A percentile compares a stretch with the other conserved stretches of the same genome.
Evolutionary conservation across 2,329 filamentous ascomycete genomes (phyloP).

Genomic region (Talaromyces pinophilus): DNA sequence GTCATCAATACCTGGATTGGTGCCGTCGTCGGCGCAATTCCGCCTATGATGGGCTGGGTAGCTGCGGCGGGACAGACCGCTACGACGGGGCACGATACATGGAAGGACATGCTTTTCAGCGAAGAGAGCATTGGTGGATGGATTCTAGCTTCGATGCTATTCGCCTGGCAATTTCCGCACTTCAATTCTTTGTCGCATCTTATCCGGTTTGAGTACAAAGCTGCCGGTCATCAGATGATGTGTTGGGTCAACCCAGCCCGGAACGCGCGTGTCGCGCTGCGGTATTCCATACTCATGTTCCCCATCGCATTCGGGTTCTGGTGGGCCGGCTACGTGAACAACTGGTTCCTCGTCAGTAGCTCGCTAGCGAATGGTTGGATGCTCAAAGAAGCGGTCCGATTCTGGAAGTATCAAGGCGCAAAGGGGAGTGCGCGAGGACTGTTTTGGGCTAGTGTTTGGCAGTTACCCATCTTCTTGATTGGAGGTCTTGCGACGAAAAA

Average conservation of each 20-base stretch:
- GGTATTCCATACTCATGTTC: conserved; percentile 83
- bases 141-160: conserved; percentile 80
- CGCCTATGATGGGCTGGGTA: conserved; percentile 96
- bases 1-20: conserved; percentile 94
- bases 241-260: conserved; percentile 82
- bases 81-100: conserved; percentile 67
- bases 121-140: conserved; percentile 74
- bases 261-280: conserved; percentile 82
- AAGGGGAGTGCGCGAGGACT: conserved; percentile 78
- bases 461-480: conserved; percentile 85
- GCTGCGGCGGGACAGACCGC: conserved; percentile 88
- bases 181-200: conserved; percentile 92
- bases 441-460: conserved; percentile 99
- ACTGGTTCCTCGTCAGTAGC: conserved; percentile 79
- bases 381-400: conserved; percentile 72
- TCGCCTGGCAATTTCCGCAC: conserved; percentile 97
- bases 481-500: conserved; percentile 91
- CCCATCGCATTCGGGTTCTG: conserved; percentile 82
- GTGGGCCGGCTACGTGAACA: conserved; percentile 77
- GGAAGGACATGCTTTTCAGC: conserved; percentile 76
- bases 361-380: conserved; percentile 85
- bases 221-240: conserved; percentile 69
- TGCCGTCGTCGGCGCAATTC: conserved; percentile 87
- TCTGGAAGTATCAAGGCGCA: conserved; percentile 76
- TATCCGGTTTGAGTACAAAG: conserved; percentile 85